Evolutionary conservation across 2,329 filamentous ascomycete species (phyloP).

Genomic region (Pseudopyricularia cyperi): DNA sequence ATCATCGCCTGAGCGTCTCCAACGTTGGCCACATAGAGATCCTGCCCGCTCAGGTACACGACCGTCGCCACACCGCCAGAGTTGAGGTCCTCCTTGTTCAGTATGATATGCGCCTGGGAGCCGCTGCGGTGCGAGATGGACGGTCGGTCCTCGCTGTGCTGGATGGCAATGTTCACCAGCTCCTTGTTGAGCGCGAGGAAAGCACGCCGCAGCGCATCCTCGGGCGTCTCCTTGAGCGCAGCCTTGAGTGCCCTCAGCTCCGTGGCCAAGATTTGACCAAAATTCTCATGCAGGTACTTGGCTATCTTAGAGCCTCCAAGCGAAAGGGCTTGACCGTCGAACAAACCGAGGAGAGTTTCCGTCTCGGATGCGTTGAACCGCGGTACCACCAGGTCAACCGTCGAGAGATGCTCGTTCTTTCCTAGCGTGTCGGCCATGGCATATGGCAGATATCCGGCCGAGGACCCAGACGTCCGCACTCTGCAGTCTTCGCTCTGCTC

Average conservation of each 20-base stretch:
- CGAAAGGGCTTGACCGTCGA: conserved; percentile 83
- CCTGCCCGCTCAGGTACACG: conserved; percentile 76
- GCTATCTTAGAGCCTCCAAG: conserved; percentile 89
- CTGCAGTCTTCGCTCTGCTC: conserved; percentile 91
- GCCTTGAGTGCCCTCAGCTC: conserved; percentile 66
- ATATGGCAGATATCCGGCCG: conserved; percentile 82
- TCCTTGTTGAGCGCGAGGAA: conserved; percentile 92
- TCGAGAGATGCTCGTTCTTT: conserved; percentile 86
- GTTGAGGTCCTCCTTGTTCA: conserved; percentile 79
- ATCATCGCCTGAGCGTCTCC: conserved; percentile 93
- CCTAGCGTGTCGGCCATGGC: conserved; percentile 96
- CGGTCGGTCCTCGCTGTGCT: conserved; percentile 63
- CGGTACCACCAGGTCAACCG: conserved; percentile 88
- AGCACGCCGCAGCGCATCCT: conserved; percentile 72
- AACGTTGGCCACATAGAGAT: conserved; percentile 89
- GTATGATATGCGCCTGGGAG: conserved; percentile 55
- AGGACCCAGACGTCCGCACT: conserved; percentile 90
- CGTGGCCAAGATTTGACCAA: conserved; percentile 68
- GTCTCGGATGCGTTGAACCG: conserved; percentile 81
- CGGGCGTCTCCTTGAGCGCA: conserved; percentile 48
- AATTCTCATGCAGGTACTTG: conserved; percentile 93
- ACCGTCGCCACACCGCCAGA: conserved; percentile 89
- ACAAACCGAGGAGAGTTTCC: conserved; percentile 85
- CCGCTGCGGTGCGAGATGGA: conserved; percentile 54
- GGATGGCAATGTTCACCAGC: conserved; percentile 70